Percentiles rank a stretch among this genome's conserved stretches.
phyloP scores from a whole-genome alignment of 176 grass and related monocot genomes.

The Triticum aestivum region DNA sequence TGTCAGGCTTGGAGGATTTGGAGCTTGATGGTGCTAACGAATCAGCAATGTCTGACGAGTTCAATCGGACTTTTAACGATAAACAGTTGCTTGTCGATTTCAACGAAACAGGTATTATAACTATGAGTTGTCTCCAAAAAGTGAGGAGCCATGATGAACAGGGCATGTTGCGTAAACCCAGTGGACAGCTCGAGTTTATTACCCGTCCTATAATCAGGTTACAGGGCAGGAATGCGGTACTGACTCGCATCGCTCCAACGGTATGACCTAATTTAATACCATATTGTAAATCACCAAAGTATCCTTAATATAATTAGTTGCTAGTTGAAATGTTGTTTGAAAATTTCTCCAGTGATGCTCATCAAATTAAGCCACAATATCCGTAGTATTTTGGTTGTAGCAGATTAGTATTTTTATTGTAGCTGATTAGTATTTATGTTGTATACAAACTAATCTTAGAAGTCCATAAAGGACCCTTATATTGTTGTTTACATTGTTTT shows the following conservation, averaged over 20 bases:
- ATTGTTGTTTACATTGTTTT: too few species aligned
- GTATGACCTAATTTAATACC: slow-evolving; percentile 17
- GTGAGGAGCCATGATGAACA: slow-evolving; percentile 43
- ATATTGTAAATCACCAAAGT: background rate
- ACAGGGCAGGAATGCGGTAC: slow-evolving; percentile 50
- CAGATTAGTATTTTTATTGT: too few species aligned
- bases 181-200: slow-evolving; percentile 26
- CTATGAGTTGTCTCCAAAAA: slow-evolving; percentile 1
- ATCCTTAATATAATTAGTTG: background rate
- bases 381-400: too few species aligned
- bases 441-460: too few species aligned
- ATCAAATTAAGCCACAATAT: too few species aligned
- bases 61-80: slow-evolving; percentile 48
- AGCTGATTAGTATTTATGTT: too few species aligned
- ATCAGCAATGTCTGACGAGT: slow-evolving; percentile 41
- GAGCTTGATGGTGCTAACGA: slow-evolving; percentile 46
- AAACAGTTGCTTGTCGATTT: slow-evolving; percentile 50
- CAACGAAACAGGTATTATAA: slow-evolving; percentile 33
- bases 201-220: slow-evolving; percentile 54
- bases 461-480: too few species aligned
- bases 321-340: background rate
- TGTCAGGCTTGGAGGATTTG: slow-evolving; percentile 30
- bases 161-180: slow-evolving; percentile 3
- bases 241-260: slow-evolving; percentile 63
- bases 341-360: background rate